Evolutionary conservation across 2,329 filamentous ascomycete genomes (phyloP).

Genomic region (Colletotrichum cordylinicola): DNA sequence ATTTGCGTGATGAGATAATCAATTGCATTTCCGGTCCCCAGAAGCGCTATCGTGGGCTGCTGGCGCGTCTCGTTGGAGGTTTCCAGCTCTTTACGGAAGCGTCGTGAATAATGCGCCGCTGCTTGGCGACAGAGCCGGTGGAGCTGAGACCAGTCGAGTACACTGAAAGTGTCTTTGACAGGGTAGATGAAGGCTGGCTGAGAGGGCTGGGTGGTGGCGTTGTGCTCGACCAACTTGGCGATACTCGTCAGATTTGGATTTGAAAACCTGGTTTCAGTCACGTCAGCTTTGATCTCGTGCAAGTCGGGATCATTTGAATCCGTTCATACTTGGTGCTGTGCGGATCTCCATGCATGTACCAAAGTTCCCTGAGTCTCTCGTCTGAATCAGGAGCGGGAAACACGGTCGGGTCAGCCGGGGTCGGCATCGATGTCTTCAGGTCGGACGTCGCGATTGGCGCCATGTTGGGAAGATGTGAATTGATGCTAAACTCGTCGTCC

Average conservation of each 20-base stretch:
- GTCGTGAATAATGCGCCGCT: neutral
- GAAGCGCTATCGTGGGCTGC: constrained; percentile 5
- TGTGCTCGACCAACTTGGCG: constrained; percentile 1
- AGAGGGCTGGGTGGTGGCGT: neutral
- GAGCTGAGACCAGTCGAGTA: neutral
- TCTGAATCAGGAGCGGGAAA: neutral
- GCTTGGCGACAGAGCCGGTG: neutral
- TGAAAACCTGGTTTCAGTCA: neutral
- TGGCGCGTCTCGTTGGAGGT: neutral
- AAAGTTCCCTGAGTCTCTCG: neutral
- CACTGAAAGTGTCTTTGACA: neutral
- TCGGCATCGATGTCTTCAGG: neutral
- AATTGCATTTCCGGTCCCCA: neutral
- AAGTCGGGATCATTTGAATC: neutral
- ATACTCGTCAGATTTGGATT: neutral
- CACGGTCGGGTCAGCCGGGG: neutral
- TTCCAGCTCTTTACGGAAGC: neutral
- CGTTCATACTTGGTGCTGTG: neutral
- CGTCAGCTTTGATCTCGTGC: neutral
- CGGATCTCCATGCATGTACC: constrained; percentile 3
- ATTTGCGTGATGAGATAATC: constrained; percentile 6
- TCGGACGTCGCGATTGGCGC: constrained; percentile 4
- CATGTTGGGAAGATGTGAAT: neutral
- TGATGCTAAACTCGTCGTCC: neutral
- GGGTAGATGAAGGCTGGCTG: constrained; percentile 4